Percentiles rank a stretch among this genome's conserved stretches.
These are phyloP conservation scores for Suhomyces vadensis DNA, from an alignment of 805 yeast species.

Conservation along the genomic window DNA sequence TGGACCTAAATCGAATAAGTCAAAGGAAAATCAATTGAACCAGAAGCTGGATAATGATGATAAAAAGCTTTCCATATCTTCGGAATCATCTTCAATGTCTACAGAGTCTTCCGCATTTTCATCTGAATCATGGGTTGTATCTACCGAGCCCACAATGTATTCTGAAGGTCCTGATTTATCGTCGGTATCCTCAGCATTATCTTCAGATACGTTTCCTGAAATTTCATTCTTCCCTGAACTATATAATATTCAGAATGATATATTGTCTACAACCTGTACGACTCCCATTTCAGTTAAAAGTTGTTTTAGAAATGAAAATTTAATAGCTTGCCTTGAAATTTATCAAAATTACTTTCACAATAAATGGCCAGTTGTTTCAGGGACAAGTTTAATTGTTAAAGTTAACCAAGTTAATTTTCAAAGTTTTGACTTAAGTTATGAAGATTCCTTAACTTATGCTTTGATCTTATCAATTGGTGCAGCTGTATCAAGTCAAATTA, in stretches of 20 bases:
- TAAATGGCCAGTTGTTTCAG: slow-evolving; percentile 40
- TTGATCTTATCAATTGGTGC: slow-evolving; percentile 36
- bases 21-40: neutral
- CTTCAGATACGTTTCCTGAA: neutral
- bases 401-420: slow-evolving; percentile 7
- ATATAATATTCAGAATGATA: neutral
- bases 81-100: neutral
- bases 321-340: slow-evolving; percentile 33
- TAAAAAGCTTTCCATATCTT: neutral
- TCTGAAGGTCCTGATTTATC: neutral
- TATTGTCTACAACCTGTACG: neutral
- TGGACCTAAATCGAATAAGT: slow-evolving; percentile 31
- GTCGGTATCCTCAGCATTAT: neutral
- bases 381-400: slow-evolving; percentile 29
- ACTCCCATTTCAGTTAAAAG: neutral
- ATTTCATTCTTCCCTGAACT: neutral
- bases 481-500: slow-evolving; percentile 27
- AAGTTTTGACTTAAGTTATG: slow-evolving; percentile 10
- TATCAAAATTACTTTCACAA: slow-evolving; percentile 44
- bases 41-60: neutral
- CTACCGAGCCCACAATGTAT: neutral
- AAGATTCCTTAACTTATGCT: slow-evolving; percentile 23
- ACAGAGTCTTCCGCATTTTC: neutral
- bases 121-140: neutral
- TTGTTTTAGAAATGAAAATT: slow-evolving; percentile 16